Conservation (phyloP, 2,329 filamentous ascomycete genomes). For the Neofusicoccum umdonicola region DNA sequence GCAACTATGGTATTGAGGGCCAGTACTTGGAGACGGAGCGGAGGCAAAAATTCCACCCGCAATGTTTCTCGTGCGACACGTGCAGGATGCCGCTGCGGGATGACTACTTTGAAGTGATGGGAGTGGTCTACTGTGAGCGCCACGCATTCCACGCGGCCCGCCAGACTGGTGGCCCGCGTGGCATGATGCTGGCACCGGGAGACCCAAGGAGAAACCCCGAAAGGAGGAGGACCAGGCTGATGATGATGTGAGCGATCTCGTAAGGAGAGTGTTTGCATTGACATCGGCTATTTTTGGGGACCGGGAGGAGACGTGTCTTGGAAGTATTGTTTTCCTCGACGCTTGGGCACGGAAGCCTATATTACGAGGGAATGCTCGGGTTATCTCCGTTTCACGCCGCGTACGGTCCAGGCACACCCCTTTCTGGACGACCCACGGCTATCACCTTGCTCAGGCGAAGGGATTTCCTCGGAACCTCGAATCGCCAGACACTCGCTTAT, state of each 20-base stretch:
- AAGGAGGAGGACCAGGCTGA: conserved; percentile 49
- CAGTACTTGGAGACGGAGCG: conserved; percentile 84
- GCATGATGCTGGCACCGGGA: conserved; percentile 36
- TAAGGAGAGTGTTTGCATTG: not conserved
- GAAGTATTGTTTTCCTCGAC: not conserved
- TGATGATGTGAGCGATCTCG: conserved; percentile 44
- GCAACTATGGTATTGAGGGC: conserved; percentile 84
- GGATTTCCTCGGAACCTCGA: not conserved
- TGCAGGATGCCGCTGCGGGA: conserved; percentile 72
- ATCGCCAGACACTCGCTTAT: conserved; percentile 7
- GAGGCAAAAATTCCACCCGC: conserved; percentile 76
- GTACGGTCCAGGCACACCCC: not conserved
- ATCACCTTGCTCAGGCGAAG: conserved; percentile 1
- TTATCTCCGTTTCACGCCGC: conserved; percentile 5
- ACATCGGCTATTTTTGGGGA: conserved; percentile 1
- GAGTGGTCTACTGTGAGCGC: conserved; percentile 78
- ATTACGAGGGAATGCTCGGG: not conserved
- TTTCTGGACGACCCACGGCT: conserved; percentile 4
- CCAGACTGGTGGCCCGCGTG: conserved; percentile 29
- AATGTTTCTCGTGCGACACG: conserved; percentile 80
- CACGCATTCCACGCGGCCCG: conserved; percentile 66
- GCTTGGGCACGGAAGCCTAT: not conserved
- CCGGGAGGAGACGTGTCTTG: not conserved
- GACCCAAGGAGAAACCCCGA: conserved; percentile 42
- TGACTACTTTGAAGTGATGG: conserved; percentile 88